Conservation (phyloP, 2,329 filamentous ascomycete species). For the Calonectria pteridis region DNA sequence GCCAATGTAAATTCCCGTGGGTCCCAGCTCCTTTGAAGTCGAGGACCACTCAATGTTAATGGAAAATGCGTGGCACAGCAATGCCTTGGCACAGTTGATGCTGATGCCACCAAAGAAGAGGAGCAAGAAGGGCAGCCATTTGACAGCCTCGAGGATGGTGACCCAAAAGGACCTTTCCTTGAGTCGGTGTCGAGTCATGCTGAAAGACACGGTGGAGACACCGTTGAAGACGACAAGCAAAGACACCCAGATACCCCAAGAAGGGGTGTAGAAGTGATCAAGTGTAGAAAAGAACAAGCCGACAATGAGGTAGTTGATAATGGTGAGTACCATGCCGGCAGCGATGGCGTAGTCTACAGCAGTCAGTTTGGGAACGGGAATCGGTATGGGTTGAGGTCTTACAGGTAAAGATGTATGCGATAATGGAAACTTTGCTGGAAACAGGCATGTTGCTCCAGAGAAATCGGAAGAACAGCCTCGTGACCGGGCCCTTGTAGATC, state of each 20-base stretch:
- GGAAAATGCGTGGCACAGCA: slow-evolving; percentile 44
- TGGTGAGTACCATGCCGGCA: slow-evolving; percentile 73
- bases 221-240: slow-evolving; percentile 44
- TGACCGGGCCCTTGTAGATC: slow-evolving; percentile 73
- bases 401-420: slow-evolving; percentile 76
- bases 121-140: slow-evolving; percentile 45
- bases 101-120: slow-evolving; percentile 48
- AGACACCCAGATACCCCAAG: slow-evolving; percentile 72
- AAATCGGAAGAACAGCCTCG: slow-evolving; percentile 59
- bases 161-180: slow-evolving; percentile 44
- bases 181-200: slow-evolving; percentile 43
- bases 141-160: slow-evolving; percentile 41
- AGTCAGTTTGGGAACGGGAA: not conserved
- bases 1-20: slow-evolving; percentile 48
- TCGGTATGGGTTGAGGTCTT: slow-evolving; percentile 12
- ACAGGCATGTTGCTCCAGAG: slow-evolving; percentile 62
- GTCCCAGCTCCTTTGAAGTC: slow-evolving; percentile 45
- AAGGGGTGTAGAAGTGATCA: slow-evolving; percentile 77
- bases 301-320: slow-evolving; percentile 78
- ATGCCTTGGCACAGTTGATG: slow-evolving; percentile 45
- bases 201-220: slow-evolving; percentile 38
- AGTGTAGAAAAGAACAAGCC: slow-evolving; percentile 78
- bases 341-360: slow-evolving; percentile 72
- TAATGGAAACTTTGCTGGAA: slow-evolving; percentile 76
- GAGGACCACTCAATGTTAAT: slow-evolving; percentile 48